These are phyloP conservation scores for Mrakia gelida DNA, from an alignment of 768 basidiomycete species.

Conservation along the genomic window DNA sequence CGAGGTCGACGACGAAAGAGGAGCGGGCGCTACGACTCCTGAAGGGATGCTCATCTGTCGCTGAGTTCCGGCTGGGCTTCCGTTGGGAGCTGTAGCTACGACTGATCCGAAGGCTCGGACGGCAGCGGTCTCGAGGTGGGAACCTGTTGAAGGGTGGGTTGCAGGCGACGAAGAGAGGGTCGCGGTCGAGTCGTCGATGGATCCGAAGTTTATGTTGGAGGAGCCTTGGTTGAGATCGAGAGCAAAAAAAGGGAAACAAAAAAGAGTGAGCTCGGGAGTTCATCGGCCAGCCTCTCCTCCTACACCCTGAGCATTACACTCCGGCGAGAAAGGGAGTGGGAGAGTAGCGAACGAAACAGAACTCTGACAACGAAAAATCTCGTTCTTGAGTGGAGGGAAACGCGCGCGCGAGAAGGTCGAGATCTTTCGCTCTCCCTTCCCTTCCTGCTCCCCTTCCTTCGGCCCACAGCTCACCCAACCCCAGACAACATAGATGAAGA, in stretches of 20 bases:
- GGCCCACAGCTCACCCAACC: slow-evolving; percentile 33
- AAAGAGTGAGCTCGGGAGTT: no score
- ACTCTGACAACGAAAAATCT: background rate
- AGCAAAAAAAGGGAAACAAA: background rate
- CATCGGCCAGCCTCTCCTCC: no score
- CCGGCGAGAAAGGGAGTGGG: no score
- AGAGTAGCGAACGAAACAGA: background rate
- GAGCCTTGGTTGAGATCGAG: slow-evolving; percentile 50
- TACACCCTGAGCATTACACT: no score
- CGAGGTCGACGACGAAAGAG: slow-evolving; percentile 15
- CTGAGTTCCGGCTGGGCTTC: slow-evolving; percentile 9
- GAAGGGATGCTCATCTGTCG: slow-evolving; percentile 26
- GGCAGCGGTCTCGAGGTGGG: slow-evolving; percentile 52
- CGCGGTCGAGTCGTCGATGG: slow-evolving; percentile 73
- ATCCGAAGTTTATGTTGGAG: slow-evolving; percentile 77
- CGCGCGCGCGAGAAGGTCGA: no score
- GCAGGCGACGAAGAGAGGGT: slow-evolving; percentile 80
- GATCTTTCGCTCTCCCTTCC: no score
- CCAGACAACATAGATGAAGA: background rate
- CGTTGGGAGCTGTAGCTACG: slow-evolving; percentile 43
- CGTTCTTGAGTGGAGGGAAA: no score
- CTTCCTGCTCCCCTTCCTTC: background rate
- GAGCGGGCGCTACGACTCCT: slow-evolving; percentile 45
- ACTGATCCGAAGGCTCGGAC: slow-evolving; percentile 17
- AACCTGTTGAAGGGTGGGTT: slow-evolving; percentile 51